These are phyloP conservation scores for Ceratobasidium papillatum DNA, from an alignment of 1,284 basidiomycete species.

Conservation along the genomic window DNA sequence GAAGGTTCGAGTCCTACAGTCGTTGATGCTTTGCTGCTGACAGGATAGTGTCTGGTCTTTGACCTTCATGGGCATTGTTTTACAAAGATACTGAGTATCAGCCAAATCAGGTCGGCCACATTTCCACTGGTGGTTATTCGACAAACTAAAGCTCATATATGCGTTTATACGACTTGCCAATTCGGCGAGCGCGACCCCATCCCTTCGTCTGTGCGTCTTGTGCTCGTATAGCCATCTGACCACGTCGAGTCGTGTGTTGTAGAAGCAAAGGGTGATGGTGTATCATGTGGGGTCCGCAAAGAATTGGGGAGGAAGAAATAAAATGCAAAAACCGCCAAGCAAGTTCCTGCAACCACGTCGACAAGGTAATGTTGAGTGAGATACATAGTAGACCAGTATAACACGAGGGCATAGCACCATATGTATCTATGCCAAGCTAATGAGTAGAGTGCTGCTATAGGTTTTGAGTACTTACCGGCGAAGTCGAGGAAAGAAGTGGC, in stretches of 20 bases:
- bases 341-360: slow-evolving; percentile 93
- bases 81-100: too few relatives aligned
- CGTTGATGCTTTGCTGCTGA: neutral
- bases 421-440: slow-evolving; percentile 60
- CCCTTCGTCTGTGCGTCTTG: neutral
- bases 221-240: neutral
- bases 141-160: too few relatives aligned
- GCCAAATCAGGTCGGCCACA: too few relatives aligned
- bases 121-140: too few relatives aligned
- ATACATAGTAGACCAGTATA: slow-evolving; percentile 99
- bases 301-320: slow-evolving; percentile 88
- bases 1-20: slow-evolving; percentile 15
- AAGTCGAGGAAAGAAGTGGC: slow-evolving; percentile 91
- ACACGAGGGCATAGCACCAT: slow-evolving; percentile 86
- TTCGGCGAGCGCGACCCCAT: neutral
- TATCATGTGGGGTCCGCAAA: slow-evolving; percentile 68
- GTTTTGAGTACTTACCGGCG: slow-evolving; percentile 50
- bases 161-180: too few relatives aligned
- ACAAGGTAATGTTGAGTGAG: slow-evolving; percentile 97
- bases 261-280: slow-evolving; percentile 54
- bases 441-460: too few relatives aligned
- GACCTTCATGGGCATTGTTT: neutral
- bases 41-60: neutral
- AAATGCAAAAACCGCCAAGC: slow-evolving; percentile 87
- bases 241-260: neutral